Evolutionary conservation across 257 asterid species (phyloP).

Genomic region (Solanum etuberosum): DNA sequence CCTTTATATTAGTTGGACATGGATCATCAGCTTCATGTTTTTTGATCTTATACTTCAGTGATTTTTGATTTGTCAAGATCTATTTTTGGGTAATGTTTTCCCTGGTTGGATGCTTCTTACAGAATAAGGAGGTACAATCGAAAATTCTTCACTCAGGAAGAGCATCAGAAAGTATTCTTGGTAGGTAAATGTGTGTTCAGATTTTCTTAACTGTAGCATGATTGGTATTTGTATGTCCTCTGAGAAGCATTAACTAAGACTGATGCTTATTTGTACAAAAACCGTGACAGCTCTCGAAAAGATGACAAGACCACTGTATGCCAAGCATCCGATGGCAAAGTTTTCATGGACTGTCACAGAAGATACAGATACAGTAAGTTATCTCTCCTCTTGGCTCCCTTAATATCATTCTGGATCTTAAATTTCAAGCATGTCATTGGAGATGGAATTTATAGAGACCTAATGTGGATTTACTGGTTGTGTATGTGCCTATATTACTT

Average conservation of each 20-base stretch:
- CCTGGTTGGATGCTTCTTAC: conserved; percentile 14
- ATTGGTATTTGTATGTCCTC: neutral
- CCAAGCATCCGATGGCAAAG: conserved; percentile 96
- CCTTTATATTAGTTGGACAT: neutral
- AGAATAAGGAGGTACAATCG: conserved; percentile 79
- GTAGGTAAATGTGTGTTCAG: conserved; percentile 15
- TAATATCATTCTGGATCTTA: neutral
- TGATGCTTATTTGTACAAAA: neutral
- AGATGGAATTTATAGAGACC: neutral
- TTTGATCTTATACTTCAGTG: neutral
- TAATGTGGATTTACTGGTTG: neutral
- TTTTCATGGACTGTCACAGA: conserved; percentile 90
- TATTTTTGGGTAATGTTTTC: neutral
- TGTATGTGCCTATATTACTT: neutral
- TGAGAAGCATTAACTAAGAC: neutral
- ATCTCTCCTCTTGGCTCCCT: neutral
- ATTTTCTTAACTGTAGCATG: neutral
- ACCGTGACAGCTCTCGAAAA: conserved; percentile 63
- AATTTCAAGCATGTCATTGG: neutral
- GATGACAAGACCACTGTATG: conserved; percentile 71
- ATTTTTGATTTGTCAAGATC: neutral
- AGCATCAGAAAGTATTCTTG: conserved; percentile 63
- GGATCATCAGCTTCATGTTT: conserved; percentile 2
- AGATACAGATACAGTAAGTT: conserved; percentile 81
- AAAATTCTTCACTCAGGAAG: conserved; percentile 76